phyloP scores from a whole-genome alignment of 257 asterid genomes.

The Capsicum pubescens region DNA sequence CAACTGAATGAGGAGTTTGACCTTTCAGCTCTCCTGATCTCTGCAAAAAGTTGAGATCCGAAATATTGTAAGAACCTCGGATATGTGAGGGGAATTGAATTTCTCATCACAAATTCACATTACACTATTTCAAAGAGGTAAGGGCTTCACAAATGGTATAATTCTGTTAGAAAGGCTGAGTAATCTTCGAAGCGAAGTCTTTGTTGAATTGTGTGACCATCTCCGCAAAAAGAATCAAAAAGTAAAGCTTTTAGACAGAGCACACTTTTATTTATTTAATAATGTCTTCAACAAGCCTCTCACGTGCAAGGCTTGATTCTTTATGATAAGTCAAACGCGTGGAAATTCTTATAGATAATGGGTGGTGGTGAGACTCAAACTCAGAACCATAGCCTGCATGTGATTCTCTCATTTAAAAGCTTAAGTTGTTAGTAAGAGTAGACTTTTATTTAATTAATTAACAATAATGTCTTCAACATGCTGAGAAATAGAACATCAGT shows the following conservation, averaged over 20 bases:
- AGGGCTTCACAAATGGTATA: not conserved
- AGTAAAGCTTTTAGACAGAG: not conserved
- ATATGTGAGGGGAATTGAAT: constrained; percentile 9
- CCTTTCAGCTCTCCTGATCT: constrained; percentile 60
- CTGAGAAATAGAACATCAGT: not conserved
- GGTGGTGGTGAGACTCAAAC: not conserved
- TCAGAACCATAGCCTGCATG: not conserved
- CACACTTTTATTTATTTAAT: not conserved
- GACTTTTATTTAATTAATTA: not conserved
- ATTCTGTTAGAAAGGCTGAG: constrained; percentile 10
- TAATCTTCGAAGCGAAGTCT: not conserved
- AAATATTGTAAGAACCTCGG: constrained; percentile 31
- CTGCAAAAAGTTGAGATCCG: constrained; percentile 47
- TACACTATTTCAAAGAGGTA: not conserved
- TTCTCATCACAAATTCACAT: constrained; percentile 10
- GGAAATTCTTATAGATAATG: not conserved
- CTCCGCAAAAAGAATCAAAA: not conserved
- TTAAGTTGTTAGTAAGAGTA: not conserved
- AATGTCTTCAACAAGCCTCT: not conserved
- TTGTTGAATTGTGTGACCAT: not conserved
- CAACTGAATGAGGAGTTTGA: constrained; percentile 51
- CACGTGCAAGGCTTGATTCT: constrained; percentile 1
- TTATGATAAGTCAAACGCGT: not conserved
- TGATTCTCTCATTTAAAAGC: not conserved
- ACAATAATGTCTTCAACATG: not conserved